Conservation (phyloP, 208 protist genomes). For the Leishmania gerbilli region DNA sequence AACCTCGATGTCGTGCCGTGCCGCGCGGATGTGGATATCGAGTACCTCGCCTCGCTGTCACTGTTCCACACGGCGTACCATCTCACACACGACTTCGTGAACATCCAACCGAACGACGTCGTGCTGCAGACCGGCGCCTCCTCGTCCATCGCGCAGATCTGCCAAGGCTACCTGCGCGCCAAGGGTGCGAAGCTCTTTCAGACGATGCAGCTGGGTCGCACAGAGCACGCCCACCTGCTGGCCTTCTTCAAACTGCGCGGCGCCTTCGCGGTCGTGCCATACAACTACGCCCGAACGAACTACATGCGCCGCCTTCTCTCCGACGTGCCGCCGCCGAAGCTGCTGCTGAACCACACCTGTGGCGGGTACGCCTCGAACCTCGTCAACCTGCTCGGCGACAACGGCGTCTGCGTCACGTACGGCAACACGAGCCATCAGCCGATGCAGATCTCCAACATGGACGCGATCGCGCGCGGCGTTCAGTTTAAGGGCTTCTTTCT, state of each 20-base stretch:
- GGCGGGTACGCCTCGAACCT: slow-evolving; percentile 91
- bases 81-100: slow-evolving; percentile 95
- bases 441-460: slow-evolving; percentile 92
- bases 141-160: slow-evolving; percentile 89
- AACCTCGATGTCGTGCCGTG: slow-evolving; percentile 90
- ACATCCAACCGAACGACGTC: slow-evolving; percentile 89
- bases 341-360: slow-evolving; percentile 96
- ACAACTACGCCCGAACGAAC: slow-evolving; percentile 86
- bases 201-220: slow-evolving; percentile 90
- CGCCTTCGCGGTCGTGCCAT: slow-evolving; percentile 85
- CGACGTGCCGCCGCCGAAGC: slow-evolving; percentile 93
- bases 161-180: slow-evolving; percentile 84
- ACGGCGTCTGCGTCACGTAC: slow-evolving; percentile 95
- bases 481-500: slow-evolving; percentile 94
- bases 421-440: slow-evolving; percentile 95
- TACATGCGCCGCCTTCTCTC: slow-evolving; percentile 92
- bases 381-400: slow-evolving; percentile 87
- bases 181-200: slow-evolving; percentile 90
- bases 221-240: slow-evolving; percentile 80
- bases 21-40: slow-evolving; percentile 90
- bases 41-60: slow-evolving; percentile 93
- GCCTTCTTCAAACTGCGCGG: slow-evolving; percentile 87
- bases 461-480: slow-evolving; percentile 93
- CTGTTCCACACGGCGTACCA: slow-evolving; percentile 97
- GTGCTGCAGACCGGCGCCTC: slow-evolving; percentile 87